A percentile compares a stretch with the other conserved stretches of the same genome.
Conservation (phyloP, 1,284 basidiomycete genomes). For the Boletus sp. region DNA sequence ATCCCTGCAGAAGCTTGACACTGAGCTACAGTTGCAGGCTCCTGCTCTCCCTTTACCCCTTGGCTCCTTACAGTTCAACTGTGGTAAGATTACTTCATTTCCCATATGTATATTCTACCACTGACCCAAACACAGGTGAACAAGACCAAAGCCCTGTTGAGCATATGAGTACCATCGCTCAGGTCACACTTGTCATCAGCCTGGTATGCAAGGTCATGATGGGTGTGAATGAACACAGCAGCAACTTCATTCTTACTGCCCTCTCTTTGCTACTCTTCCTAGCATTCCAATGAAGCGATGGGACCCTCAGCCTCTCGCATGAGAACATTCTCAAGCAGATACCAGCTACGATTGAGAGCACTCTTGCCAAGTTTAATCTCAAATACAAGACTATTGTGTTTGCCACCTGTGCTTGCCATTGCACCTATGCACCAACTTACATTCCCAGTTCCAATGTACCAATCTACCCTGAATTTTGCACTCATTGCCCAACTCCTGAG, state of each 20-base stretch:
- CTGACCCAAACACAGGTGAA: background rate
- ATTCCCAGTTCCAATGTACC: background rate
- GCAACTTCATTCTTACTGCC: conserved; percentile 9
- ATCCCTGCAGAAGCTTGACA: background rate
- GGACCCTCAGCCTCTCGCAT: background rate
- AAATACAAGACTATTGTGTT: conserved; percentile 1
- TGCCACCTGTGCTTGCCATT: conserved; percentile 11
- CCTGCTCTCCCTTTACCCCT: no score
- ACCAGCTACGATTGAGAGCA: conserved; percentile 1
- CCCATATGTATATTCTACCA: background rate
- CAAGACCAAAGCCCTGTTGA: background rate
- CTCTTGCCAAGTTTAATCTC: conserved; percentile 7
- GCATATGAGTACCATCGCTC: conserved; percentile 1
- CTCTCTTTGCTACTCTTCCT: conserved; percentile 12
- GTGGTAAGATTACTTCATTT: background rate
- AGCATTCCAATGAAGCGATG: background rate
- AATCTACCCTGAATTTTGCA: background rate
- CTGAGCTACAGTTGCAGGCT: background rate
- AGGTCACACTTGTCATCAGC: conserved; percentile 5
- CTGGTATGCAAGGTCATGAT: conserved; percentile 11
- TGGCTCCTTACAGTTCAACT: background rate
- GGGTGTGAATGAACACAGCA: background rate
- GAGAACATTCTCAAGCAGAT: conserved; percentile 11
- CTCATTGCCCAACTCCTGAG: background rate
- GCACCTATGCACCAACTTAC: conserved; percentile 7